Conservation (phyloP, 208 protist genomes). For the Leishmania guyanensis region DNA sequence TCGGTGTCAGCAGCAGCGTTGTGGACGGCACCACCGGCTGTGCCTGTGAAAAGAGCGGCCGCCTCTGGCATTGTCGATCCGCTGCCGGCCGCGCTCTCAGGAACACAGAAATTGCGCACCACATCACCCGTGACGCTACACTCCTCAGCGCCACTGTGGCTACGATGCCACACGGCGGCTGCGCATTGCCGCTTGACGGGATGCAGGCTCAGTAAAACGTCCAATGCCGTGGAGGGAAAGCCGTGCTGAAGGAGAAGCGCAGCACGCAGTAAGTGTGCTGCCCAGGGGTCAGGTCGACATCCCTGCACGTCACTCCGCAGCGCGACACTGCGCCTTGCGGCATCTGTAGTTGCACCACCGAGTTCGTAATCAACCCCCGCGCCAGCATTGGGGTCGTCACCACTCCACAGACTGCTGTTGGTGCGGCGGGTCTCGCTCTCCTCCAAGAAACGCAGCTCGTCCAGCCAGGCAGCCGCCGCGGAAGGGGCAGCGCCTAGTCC, state of each 20-base stretch:
- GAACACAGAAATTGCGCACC: not conserved
- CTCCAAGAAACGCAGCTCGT: slow-evolving; percentile 18
- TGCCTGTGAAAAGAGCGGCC: not conserved
- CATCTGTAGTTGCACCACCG: not conserved
- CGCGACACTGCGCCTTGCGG: not conserved
- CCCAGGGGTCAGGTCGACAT: slow-evolving; percentile 11
- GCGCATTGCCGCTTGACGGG: not conserved
- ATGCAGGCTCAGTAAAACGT: slow-evolving; percentile 35
- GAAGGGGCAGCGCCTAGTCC: not conserved
- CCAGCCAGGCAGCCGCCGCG: slow-evolving; percentile 8
- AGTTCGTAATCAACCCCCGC: not conserved
- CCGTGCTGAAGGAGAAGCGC: slow-evolving; percentile 33
- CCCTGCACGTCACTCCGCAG: not conserved
- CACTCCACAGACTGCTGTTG: not conserved
- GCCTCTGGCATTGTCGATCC: not conserved
- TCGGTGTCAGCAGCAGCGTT: not conserved
- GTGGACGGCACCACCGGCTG: not conserved
- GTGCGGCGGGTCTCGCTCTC: not conserved
- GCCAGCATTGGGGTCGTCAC: not conserved
- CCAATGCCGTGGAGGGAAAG: slow-evolving; percentile 31
- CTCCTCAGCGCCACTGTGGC: not conserved
- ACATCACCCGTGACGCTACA: not conserved
- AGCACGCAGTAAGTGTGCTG: slow-evolving; percentile 29
- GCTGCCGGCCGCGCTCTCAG: not conserved
- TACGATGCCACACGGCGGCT: not conserved